Evolutionary conservation across 1,284 basidiomycete genomes (phyloP).

Genomic region (Mycosarcoma maydis): DNA sequence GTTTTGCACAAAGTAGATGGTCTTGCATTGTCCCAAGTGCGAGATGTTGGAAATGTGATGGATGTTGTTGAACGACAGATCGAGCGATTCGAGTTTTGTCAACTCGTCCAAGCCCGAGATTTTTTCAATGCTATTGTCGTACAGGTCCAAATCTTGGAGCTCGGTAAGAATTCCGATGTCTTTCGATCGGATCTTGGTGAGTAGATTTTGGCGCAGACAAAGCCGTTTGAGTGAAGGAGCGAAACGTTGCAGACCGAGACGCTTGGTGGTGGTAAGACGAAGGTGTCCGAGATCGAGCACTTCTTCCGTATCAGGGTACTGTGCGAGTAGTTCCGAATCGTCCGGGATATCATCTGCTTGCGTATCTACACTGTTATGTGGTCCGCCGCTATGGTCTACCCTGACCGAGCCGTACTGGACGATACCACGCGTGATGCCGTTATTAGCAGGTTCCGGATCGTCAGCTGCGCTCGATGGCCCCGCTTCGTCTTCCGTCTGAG

Average conservation of each 20-base stretch:
- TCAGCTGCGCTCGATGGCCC: constrained; percentile 22
- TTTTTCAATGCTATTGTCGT: constrained; percentile 84
- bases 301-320: constrained; percentile 51
- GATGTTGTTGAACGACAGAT: constrained; percentile 94
- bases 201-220: constrained; percentile 88
- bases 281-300: constrained; percentile 85
- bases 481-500: constrained; percentile 47
- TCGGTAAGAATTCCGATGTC: constrained; percentile 71
- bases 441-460: constrained; percentile 20
- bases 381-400: constrained; percentile 21
- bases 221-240: constrained; percentile 77
- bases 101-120: constrained; percentile 67
- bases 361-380: constrained; percentile 2
- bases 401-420: constrained; percentile 40
- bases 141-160: constrained; percentile 89
- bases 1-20: constrained; percentile 95
- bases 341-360: constrained; percentile 36
- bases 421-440: constrained; percentile 31
- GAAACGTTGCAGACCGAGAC: constrained; percentile 75
- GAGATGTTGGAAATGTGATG: constrained; percentile 70
- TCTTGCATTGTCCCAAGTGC: constrained; percentile 72
- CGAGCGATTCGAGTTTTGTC: constrained; percentile 79
- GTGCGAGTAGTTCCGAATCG: constrained; percentile 50
- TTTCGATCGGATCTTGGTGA: constrained; percentile 74
- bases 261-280: constrained; percentile 74